Percentiles rank a stretch among this genome's conserved stretches.
Conservation (phyloP, 2,329 filamentous ascomycete genomes). For the Lecanoromycetidae sp. region DNA sequence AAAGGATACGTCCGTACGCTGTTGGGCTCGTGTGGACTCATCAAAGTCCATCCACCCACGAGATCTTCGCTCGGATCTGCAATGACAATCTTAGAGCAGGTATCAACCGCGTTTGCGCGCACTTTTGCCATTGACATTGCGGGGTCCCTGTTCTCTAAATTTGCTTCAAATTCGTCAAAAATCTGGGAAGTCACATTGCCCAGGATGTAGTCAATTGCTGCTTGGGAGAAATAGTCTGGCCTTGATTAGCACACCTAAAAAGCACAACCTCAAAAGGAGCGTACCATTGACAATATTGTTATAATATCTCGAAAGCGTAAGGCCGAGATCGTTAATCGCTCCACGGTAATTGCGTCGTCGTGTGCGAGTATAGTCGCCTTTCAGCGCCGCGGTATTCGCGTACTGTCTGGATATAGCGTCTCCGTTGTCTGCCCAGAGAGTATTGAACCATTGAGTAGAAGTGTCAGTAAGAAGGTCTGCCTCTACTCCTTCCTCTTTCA, state of each 20-base stretch:
- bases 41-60: constrained; percentile 76
- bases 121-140: constrained; percentile 76
- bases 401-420: constrained; percentile 94
- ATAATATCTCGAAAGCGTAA: constrained; percentile 70
- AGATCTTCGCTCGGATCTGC: constrained; percentile 74
- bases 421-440: constrained; percentile 92
- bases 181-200: constrained; percentile 75
- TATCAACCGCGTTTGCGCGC: constrained; percentile 79
- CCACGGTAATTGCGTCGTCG: constrained; percentile 82
- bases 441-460: constrained; percentile 86
- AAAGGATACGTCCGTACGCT: constrained; percentile 60
- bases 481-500: constrained; percentile 62
- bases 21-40: constrained; percentile 62
- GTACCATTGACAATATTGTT: constrained; percentile 71
- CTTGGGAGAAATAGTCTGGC: constrained; percentile 82
- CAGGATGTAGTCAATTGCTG: constrained; percentile 84
- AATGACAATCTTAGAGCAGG: constrained; percentile 74
- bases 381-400: constrained; percentile 86
- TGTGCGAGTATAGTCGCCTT: constrained; percentile 91
- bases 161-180: constrained; percentile 87
- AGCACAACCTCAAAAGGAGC: background rate
- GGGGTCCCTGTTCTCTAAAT: constrained; percentile 87
- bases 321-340: constrained; percentile 77
- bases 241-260: background rate
- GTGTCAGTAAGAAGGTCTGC: constrained; percentile 66